phyloP scores from a whole-genome alignment of 1,284 basidiomycete genomes.

The Ustilago nuda region DNA sequence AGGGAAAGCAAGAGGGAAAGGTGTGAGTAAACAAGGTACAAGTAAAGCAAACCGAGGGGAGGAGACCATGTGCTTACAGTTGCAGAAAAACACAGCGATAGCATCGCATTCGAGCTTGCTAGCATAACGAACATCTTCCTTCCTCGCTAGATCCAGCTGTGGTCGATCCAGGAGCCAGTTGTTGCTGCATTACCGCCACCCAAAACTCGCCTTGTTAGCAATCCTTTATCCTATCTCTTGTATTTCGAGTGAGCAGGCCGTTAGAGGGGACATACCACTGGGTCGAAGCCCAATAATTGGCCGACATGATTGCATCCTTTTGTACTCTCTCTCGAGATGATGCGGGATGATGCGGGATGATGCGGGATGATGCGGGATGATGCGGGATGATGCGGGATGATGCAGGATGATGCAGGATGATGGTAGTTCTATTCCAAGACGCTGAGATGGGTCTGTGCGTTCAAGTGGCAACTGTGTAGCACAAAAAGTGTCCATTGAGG shows the following conservation, averaged over 20 bases:
- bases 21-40: not conserved
- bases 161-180: conserved; percentile 62
- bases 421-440: not conserved
- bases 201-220: not conserved
- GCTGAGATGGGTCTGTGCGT: not conserved
- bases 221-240: not conserved
- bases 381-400: conserved; percentile 2
- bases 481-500: conserved; percentile 4
- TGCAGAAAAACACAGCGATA: conserved; percentile 62
- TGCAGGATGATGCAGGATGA: conserved; percentile 3
- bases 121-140: conserved; percentile 62
- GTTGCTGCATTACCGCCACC: conserved; percentile 46
- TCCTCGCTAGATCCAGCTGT: conserved; percentile 56
- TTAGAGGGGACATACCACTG: conserved; percentile 53
- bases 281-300: conserved; percentile 65
- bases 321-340: not conserved
- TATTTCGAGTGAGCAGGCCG: not conserved
- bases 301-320: conserved; percentile 43
- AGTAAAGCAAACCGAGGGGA: not conserved
- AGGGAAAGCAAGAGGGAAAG: not conserved
- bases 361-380: not conserved
- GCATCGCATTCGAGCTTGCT: conserved; percentile 53
- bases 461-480: not conserved
- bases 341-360: conserved; percentile 1
- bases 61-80: conserved; percentile 34